These are phyloP conservation scores for Leishmania major DNA, from an alignment of 208 protist species.

Conservation along the genomic window DNA sequence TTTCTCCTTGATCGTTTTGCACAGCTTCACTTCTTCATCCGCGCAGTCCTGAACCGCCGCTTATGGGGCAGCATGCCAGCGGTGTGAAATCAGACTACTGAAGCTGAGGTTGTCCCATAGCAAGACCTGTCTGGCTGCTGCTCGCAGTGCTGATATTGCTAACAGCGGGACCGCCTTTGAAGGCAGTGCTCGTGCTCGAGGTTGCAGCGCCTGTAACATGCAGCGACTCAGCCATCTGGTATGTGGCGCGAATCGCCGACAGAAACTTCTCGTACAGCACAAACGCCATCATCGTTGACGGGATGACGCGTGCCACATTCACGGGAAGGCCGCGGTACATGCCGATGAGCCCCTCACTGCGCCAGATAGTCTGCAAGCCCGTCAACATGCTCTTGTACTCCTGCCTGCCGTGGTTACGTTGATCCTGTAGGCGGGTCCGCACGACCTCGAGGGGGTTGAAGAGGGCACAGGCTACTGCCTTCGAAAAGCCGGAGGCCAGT, in stretches of 20 bases:
- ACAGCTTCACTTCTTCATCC: background rate
- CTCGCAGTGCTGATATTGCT: background rate
- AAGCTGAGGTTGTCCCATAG: conserved; percentile 19
- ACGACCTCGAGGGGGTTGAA: conserved; percentile 90
- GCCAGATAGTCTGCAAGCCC: conserved; percentile 72
- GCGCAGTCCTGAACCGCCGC: no score
- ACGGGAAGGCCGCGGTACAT: conserved; percentile 83
- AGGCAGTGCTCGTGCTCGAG: background rate
- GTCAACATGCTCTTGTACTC: conserved; percentile 64
- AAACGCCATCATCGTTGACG: conserved; percentile 78
- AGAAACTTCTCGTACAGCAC: conserved; percentile 85
- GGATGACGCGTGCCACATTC: conserved; percentile 82
- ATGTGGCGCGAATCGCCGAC: conserved; percentile 38
- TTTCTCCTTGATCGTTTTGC: background rate
- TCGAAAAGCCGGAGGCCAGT: conserved; percentile 66
- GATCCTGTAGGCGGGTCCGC: conserved; percentile 79
- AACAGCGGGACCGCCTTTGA: background rate
- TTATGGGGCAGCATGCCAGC: background rate
- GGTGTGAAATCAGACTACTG: background rate
- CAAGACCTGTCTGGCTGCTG: background rate
- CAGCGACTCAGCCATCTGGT: conserved; percentile 26
- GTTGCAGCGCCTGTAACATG: conserved; percentile 2
- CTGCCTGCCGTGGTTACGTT: conserved; percentile 44
- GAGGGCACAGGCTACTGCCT: conserved; percentile 61
- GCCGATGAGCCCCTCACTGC: conserved; percentile 65